Evolutionary conservation across 768 basidiomycete genomes (phyloP), one percentile per base, ranked within the genome.

Genomic region (Bullera alba): DNA sequence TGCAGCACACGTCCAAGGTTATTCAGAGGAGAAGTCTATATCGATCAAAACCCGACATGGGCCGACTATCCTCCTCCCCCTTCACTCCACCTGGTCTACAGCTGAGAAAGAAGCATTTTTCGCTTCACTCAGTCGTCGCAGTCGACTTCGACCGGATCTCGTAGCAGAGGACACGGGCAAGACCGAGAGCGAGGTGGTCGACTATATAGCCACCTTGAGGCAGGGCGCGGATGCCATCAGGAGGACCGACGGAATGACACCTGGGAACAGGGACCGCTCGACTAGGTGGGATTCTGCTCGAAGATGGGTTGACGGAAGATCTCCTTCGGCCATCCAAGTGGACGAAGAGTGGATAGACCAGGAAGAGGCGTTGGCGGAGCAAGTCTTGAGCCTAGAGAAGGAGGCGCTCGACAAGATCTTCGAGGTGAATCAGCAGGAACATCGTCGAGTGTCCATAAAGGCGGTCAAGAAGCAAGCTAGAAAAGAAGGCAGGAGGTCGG

Each of bases 81-180:
- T 43, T 12, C 23, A 43, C 27, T 10, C 41, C 15, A 8, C 73
- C 51, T 90, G 87, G 87, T 81, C 83, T 3, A 66, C 77, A 0
- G 57, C 72, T n/a, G 88, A 91, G 62, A 83, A 85, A 54, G 76
- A 81, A 23, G 56, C 64, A 0, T 86, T 90, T 72, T 90, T 88
- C 68, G 83, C 80, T 67, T 83, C 79, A 0, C 69, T 90, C 19
- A 71, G 78, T 23, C 67, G 81, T 1, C 74, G 85, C 70, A 89
- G 87, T 17, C 78, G 84, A 22, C 76, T 84, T 36, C 74, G 86
- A 19, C 84, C 86, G 0, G 88, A 90, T 69, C 77, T 89, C 41
- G 83, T 91, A 43, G 81, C 86, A 0, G 76, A 74, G 4, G 78
- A 78, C 42, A 74, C 89, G n/a, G 81, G 83, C 19, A 87, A 84